Evolutionary conservation across 371 early-diverging fungal species (phyloP).

Genomic region (Chytridiales sp.): DNA sequence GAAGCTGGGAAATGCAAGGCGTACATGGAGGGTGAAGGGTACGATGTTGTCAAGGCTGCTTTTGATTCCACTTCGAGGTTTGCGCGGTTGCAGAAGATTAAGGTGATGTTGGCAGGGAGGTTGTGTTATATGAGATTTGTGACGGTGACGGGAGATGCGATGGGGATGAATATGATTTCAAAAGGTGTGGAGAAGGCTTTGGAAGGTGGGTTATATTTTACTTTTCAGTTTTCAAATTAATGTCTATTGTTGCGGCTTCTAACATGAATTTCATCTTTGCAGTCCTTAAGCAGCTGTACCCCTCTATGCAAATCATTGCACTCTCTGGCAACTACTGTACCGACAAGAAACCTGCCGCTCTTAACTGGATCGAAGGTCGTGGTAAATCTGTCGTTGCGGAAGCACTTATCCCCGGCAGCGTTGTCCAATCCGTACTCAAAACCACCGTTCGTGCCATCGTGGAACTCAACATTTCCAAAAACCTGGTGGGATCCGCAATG

Average conservation of each 20-base stretch:
- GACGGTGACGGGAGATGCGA: slow-evolving; percentile 95
- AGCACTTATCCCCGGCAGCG: slow-evolving; percentile 75
- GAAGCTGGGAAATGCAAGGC: slow-evolving; percentile 69
- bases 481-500: slow-evolving; percentile 93
- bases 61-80: slow-evolving; percentile 91
- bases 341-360: slow-evolving; percentile 96
- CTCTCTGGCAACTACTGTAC: slow-evolving; percentile 95
- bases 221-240: not conserved
- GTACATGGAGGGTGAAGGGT: slow-evolving; percentile 74
- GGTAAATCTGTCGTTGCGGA: slow-evolving; percentile 94
- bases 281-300: slow-evolving; percentile 63
- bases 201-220: slow-evolving; percentile 6
- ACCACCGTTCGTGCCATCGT: slow-evolving; percentile 80
- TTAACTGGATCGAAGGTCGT: slow-evolving; percentile 97
- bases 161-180: slow-evolving; percentile 99
- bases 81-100: slow-evolving; percentile 74
- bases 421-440: slow-evolving; percentile 84
- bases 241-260: not conserved
- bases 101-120: slow-evolving; percentile 83
- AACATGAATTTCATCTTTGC: slow-evolving; percentile 1
- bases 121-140: slow-evolving; percentile 84
- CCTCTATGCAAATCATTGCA: slow-evolving; percentile 77
- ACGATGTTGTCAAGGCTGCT: slow-evolving; percentile 61
- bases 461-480: slow-evolving; percentile 82
- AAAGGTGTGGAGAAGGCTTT: slow-evolving; percentile 80